These are phyloP conservation scores for Hortiboletus campestris DNA, from an alignment of 768 basidiomycete genomes.

Conservation along the genomic window DNA sequence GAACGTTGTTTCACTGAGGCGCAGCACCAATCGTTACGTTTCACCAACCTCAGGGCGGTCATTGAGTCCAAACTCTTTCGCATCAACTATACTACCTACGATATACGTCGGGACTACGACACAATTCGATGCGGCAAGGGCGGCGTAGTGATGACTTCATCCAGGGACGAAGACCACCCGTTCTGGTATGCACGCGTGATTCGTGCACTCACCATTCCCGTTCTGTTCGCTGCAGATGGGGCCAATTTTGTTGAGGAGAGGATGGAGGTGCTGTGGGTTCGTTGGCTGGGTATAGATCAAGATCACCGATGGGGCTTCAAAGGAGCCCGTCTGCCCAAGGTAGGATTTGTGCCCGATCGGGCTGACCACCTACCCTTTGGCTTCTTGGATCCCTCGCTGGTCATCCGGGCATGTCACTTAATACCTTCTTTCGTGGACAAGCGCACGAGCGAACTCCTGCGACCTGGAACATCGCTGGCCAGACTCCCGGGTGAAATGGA, in stretches of 20 bases:
- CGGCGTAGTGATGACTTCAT: constrained; percentile 10
- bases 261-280: background rate
- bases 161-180: constrained; percentile 7
- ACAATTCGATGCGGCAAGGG: background rate
- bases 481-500: background rate
- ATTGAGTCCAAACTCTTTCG: background rate
- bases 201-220: too few relatives aligned
- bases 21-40: background rate
- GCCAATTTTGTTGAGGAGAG: too few relatives aligned
- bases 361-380: background rate
- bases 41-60: background rate
- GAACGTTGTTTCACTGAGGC: constrained; percentile 5
- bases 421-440: too few relatives aligned
- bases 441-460: background rate
- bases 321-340: background rate
- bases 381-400: background rate
- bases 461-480: background rate
- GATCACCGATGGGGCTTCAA: background rate
- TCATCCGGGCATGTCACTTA: background rate
- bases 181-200: constrained; percentile 8
- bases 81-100: constrained; percentile 18
- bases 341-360: background rate
- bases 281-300: background rate
- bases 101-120: constrained; percentile 13
- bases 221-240: too few relatives aligned